These are phyloP conservation scores for Fusarium proliferatum DNA, from an alignment of 2,329 filamentous ascomycete genomes.

Conservation along the genomic window DNA sequence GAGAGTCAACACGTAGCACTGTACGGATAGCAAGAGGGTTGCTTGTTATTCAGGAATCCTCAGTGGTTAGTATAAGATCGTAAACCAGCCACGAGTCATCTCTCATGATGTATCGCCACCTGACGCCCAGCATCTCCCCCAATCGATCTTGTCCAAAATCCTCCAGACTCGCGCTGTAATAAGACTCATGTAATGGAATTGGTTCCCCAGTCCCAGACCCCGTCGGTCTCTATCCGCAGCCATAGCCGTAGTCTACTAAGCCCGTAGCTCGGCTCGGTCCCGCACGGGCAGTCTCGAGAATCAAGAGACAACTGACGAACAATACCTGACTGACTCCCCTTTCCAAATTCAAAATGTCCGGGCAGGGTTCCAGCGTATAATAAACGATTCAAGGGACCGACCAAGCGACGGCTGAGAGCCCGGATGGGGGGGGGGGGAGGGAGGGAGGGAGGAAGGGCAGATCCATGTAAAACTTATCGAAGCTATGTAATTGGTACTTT, in stretches of 20 bases:
- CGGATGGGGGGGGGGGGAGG: constrained; percentile 3
- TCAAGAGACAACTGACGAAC: constrained; percentile 3
- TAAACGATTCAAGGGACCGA: constrained; percentile 28
- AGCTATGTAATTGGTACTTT: constrained; percentile 18
- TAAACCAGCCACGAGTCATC: constrained; percentile 15
- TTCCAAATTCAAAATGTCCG: constrained; percentile 14
- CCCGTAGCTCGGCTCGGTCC: constrained; percentile 4
- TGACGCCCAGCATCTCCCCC: background rate
- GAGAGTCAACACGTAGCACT: constrained; percentile 9
- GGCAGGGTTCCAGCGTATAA: constrained; percentile 14
- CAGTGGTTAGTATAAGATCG: background rate
- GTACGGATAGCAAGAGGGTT: background rate
- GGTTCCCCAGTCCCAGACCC: constrained; percentile 23
- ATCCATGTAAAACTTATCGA: background rate
- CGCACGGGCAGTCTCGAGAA: constrained; percentile 10
- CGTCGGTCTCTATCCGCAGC: constrained; percentile 17
- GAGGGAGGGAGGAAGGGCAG: background rate
- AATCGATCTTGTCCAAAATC: constrained; percentile 17
- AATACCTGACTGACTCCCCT: background rate
- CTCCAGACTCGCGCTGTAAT: constrained; percentile 8
- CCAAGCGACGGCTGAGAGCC: constrained; percentile 30
- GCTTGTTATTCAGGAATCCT: background rate
- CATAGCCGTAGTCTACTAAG: background rate
- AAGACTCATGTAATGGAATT: constrained; percentile 29
- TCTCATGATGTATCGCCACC: constrained; percentile 19